A percentile compares a stretch with the other conserved stretches of the same genome.
phyloP scores from a whole-genome alignment of 345 rosid genomes.

The Citropsis articulata region DNA sequence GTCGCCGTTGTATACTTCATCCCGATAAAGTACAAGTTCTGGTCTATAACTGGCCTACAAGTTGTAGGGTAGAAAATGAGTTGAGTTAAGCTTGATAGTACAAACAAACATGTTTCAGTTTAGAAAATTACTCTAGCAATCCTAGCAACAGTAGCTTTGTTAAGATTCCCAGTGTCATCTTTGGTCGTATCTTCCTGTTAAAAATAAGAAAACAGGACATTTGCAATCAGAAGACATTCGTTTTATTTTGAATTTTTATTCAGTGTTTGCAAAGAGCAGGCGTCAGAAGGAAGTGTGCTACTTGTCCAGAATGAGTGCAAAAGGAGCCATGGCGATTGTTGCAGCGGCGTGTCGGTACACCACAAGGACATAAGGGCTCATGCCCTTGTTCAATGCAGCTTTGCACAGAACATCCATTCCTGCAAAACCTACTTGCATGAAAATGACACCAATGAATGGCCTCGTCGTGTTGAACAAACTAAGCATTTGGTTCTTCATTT shows the following conservation, averaged over 20 bases:
- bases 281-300: slow-evolving; percentile 15
- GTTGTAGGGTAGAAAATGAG: neutral
- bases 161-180: slow-evolving; percentile 68
- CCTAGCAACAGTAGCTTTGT: slow-evolving; percentile 58
- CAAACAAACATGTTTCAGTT: neutral
- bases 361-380: slow-evolving; percentile 81
- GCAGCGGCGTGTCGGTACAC: slow-evolving; percentile 89
- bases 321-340: slow-evolving; percentile 71
- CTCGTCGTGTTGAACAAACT: slow-evolving; percentile 36
- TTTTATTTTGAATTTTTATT: neutral
- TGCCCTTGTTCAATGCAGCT: slow-evolving; percentile 74
- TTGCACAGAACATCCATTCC: slow-evolving; percentile 86
- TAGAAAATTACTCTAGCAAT: slow-evolving; percentile 59
- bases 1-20: slow-evolving; percentile 89
- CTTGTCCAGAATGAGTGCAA: slow-evolving; percentile 69
- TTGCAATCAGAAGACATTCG: neutral
- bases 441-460: slow-evolving; percentile 59
- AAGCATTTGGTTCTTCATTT: slow-evolving; percentile 20
- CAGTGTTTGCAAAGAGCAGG: neutral
- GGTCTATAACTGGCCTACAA: slow-evolving; percentile 82
- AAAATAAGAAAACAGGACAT: neutral
- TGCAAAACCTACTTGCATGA: slow-evolving; percentile 82
- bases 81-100: neutral
- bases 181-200: slow-evolving; percentile 69
- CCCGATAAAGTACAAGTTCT: slow-evolving; percentile 67